Base-by-base conservation (phyloP, 192 early-diverging fungal genomes). In the Piromyces finnis region DNA sequence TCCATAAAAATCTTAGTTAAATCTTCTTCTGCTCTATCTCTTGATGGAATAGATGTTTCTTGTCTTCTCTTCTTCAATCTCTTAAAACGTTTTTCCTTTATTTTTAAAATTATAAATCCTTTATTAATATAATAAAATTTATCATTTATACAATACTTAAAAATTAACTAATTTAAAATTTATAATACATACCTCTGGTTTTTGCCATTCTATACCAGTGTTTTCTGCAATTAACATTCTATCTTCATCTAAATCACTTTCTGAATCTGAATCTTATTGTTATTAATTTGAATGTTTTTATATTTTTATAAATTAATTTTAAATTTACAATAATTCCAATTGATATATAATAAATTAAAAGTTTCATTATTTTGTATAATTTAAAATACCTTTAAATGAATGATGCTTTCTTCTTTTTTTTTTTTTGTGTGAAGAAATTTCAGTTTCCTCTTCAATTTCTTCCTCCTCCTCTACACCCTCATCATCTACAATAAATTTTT, bases 211-310 rank as follows among this genome's bases (percentile, higher is more conserved):
- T 77, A 88, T 90, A 80, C 90, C 93, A 36, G 89, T 89, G 84
- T 97, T 97, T 81, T 96, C 96, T 36, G 92, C 92, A 30, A 99
- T 88, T 30, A 98, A 88, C 28, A 93, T 95, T 79, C 97, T 83
- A 84, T 99, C 98, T 80, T 99, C 98, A 29, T 95, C 94, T 22
- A 80, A 39, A 77, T 80, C 79, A 29, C 15, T 39, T 22, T 77
- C 29, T 30, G 28, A 77, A 77, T 80, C 32, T 7, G 28, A 77
- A 30, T 29, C 29, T 30, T 13, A 18, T 30, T 77, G 3, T 15
- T 29, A 80, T 29, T 3, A 4, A 29, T 29, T 16, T 17, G 4
- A 4, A 17, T 6, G 18, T 80, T 80, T 28, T 29, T 32, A 3
- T 9, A 32, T 6, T 32, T 32, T 32, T 32, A 32, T 6, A 6